Conservation (phyloP, 2,329 filamentous ascomycete species). For the Zalaria obscura region DNA sequence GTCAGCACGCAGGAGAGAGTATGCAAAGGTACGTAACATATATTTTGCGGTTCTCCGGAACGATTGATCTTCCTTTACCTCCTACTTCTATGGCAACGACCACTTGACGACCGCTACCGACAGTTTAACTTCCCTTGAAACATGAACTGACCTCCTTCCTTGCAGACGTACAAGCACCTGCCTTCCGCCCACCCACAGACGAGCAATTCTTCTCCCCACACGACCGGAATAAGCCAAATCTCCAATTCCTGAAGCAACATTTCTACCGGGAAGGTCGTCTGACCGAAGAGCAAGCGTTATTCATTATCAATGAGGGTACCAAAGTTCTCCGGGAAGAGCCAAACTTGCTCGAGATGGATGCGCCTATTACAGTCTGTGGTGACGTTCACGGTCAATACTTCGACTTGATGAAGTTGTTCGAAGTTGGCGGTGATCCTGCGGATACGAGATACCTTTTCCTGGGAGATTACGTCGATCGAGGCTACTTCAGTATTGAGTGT, state of each 20-base stretch:
- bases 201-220: constrained; percentile 88
- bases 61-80: no score
- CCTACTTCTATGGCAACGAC: constrained; percentile 1
- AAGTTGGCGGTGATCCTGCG: constrained; percentile 90
- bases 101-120: not conserved
- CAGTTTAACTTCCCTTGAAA: no score
- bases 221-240: constrained; percentile 75
- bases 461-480: constrained; percentile 94
- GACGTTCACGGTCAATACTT: constrained; percentile 99
- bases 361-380: constrained; percentile 94
- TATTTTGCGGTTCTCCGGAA: no score
- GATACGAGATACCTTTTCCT: constrained; percentile 96
- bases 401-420: constrained; percentile 98
- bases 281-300: constrained; percentile 93
- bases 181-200: constrained; percentile 81
- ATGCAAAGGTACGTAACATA: constrained; percentile 64
- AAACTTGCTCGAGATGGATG: constrained; percentile 97
- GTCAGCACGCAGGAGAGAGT: constrained; percentile 93
- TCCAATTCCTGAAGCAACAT: constrained; percentile 92
- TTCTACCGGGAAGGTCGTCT: constrained; percentile 95
- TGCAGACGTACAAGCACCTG: constrained; percentile 91
- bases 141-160: constrained; percentile 1
- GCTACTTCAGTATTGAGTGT: constrained; percentile 99
- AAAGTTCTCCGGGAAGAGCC: constrained; percentile 81
- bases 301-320: constrained; percentile 80